phyloP scores from a whole-genome alignment of 164 flowering plant species.

The Magnolia kwangsiensis region DNA sequence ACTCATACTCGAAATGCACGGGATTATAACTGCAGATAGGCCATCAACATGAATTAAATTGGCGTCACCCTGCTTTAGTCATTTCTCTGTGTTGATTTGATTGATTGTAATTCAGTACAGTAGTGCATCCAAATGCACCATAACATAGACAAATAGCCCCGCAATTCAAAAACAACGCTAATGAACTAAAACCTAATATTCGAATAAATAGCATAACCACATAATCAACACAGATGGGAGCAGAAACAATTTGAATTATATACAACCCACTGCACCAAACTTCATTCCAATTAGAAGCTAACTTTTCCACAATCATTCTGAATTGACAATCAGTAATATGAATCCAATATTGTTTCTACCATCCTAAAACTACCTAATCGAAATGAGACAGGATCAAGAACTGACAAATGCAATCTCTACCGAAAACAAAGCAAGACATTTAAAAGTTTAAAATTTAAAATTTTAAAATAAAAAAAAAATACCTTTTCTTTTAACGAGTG shows the following conservation, averaged over 20 bases:
- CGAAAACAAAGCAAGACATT: too few relatives aligned
- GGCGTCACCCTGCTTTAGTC: neutral
- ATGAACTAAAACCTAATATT: neutral
- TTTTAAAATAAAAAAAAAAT: too few relatives aligned
- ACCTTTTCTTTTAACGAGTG: neutral
- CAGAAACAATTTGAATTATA: too few relatives aligned
- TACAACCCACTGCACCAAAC: neutral
- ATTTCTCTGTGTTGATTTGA: neutral
- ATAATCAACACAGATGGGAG: neutral
- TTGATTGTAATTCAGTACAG: neutral
- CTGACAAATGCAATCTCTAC: neutral
- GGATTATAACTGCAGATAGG: neutral
- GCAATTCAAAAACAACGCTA: neutral
- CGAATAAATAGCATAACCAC: neutral
- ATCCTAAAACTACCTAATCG: too few relatives aligned
- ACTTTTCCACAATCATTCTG: neutral
- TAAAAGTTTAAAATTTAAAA: neutral
- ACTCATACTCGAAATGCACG: neutral
- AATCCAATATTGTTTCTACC: neutral
- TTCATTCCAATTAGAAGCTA: neutral
- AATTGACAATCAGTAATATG: neutral
- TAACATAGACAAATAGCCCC: neutral
- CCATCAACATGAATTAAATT: neutral
- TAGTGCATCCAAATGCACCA: neutral
- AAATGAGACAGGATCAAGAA: neutral